Base-by-base conservation (phyloP, 2,329 filamentous ascomycete species). In the Pestalotiopsis sp. region DNA sequence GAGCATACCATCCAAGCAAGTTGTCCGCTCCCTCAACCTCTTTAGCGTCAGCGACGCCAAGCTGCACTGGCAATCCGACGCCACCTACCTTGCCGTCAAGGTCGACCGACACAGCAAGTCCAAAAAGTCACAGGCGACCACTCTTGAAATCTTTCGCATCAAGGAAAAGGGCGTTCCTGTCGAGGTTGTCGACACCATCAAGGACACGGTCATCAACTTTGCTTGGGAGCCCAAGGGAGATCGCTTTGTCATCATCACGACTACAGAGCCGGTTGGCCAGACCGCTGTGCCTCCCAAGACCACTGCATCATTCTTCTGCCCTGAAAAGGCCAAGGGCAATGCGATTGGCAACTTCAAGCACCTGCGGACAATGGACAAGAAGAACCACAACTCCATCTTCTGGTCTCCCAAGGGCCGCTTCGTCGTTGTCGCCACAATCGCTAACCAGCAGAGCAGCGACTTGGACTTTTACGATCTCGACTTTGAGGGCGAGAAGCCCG, bases 301-400 rank as follows among this genome's bases (percentile, higher is more conserved):
- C 1, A 88, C 94, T 0, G 95, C 98, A 23, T 89, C 93, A 41
- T 99, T 99, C 89, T 99, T 97, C 87, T 95, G 93, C 75, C 95
- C 96, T 0, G 96, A 99, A 82, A 98, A 97, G 86, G 85, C 89
- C 77, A 99, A 98, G 89, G 93, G 88, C 36, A 80, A 89, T 66
- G 87, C 88, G 27, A 86, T 93, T 41, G 96, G 96, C 72, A 98
- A 97, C 87, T 99, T 98, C 89, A 97, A 95, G 86, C 93, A 97
- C 79, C 91, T 98, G 74, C 91, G 94, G 72, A 98, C 95, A 9
- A 87, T 97, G 68, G 96, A 99, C 77, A 98, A 98, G 90, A 98
- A 98, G 90, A 98, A 97, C 84, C 97, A 93, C 89, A 99, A 99
- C 79, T 95, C 93, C 73, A 99, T 99, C 78, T 98, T 98, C 90